Evolutionary conservation across 2,329 filamentous ascomycete genomes (phyloP), one percentile per base, ranked within the genome.

Genomic region (Fusarium sp.): DNA sequence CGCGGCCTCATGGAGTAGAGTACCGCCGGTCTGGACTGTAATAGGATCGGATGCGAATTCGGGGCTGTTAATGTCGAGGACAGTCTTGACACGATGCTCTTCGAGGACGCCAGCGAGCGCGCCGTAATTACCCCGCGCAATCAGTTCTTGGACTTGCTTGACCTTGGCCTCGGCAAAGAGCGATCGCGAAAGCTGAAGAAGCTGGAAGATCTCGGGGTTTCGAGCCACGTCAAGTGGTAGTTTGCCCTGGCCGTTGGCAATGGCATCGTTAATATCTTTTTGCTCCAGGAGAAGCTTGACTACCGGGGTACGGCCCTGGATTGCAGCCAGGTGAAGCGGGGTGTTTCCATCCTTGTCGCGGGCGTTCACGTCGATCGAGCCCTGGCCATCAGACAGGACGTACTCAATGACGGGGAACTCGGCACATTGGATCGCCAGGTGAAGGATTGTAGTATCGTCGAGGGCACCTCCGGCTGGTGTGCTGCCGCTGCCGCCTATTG

Each of bases 311-410:
- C 95, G 87, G 11, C 94, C 94, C 49, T 98, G 88, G 52, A 86
- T 83, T 28, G 94, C 91, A 8, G 95, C 95, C 34, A 98, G 78
- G 75, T 98, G 94, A 48, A 99, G 84, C 22, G 95, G 89, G 1
- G 93, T 97, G 75, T 98, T 99, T 60, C 95, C 95, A 70, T 98
- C 94, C 68, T 91, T 90, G 77, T 99, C 95, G 60, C 91, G 88
- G 36, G 91, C 89, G 76, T 98, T 99, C 75, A 98, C 81, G 72
- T 98, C 93, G 51, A 96, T 81, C 48, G 80, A 80, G 38, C 81
- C 82, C 12, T 80, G 83, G 28, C 90, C 87, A 61, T 92, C 85
- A 2, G 92, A 93, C 39, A 99, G 79, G n/a, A 98, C 90, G 72
- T 94, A 97, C 75, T 99, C 93, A 50, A 99, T 91, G 26, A 99